Evolutionary conservation across 2,329 filamentous ascomycete species (phyloP), one percentile per base, ranked within the genome.

Genomic region (Clarireedia paspali): DNA sequence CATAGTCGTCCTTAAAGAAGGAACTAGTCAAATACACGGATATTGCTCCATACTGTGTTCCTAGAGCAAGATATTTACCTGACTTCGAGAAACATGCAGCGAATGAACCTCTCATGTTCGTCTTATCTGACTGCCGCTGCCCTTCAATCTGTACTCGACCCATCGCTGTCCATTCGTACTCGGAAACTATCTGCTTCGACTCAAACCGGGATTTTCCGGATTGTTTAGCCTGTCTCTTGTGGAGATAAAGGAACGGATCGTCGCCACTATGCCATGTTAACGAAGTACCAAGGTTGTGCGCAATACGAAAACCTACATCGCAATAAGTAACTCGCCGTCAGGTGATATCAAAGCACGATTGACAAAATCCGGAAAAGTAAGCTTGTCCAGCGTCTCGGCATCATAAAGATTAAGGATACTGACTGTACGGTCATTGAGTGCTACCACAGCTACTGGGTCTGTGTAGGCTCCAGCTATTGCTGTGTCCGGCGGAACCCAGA

Each of bases 271-370:
- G 6, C n/a, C 14, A 50, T 36, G 38, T 55, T 12, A 55, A 26
- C 42, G 14, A 17, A 45, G 4, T 20, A 2, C 10, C 38, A 50
- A 26, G 27, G 6, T 36, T 17, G 10, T 9, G 26, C 45, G 15
- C 46, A 23, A 15, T 20, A 17, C 42, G 14, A 34, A 36, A 17
- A 42, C 92, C 88, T 45, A 97, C 88, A 2, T 55, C 26, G 91
- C 89, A 5, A 91, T 80, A 20, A 97, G 77, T 10, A 92, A 73
- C 20, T 79, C 81, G 1, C 91, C 92, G 68, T 96, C 88, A 0
- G 92, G 94, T 6, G 92, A 96, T 52, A 99, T 85, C n/a, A 91
- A 83, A 36, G 91, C 89, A 67, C 95, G 90, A 66, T 99, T 99
- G 74, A 97, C 92, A 61, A 85, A 88, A 67, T 92, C 88, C 5